Evolutionary conservation across 2,329 filamentous ascomycete genomes (phyloP), one percentile per base, ranked within the genome.

Genomic region (Thermochaetoides dissita): DNA sequence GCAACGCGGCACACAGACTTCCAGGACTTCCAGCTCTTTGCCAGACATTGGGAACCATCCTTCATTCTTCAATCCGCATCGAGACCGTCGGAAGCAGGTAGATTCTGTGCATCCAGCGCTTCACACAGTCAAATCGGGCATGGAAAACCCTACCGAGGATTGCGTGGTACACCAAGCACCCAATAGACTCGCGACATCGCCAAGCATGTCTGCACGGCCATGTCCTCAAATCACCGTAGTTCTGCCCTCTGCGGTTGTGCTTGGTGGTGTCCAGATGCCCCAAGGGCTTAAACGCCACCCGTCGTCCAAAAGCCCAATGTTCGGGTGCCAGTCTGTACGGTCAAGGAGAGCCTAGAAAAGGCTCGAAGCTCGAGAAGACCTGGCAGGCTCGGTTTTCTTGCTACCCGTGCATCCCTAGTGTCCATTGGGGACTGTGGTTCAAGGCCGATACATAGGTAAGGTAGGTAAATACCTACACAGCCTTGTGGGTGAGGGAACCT

Each of bases 211-310:
- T 43, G 40, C 42, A 36, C 35, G 30, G 17, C 17, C 17, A 24
- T 24, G 17, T 24, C 17, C 17, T 24, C 17, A 24, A 24, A 24
- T 3, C 17, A 24, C 17, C 17, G 3, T 30, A 42, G 28, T 37
- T 39, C 46, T 38, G 39, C 41, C 37, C 31, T 41, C 44, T 46
- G 48, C 46, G 44, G 46, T 42, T 45, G 45, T 33, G 49, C 50
- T 52, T 45, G 17, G 17, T 24, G 17, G 17, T 24, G 17, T 5
- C 17, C 17, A 24, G 17, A 24, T 24, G 17, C 17, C 17, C 17
- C 17, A 24, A 24, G 17, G 17, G 17, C 17, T 5, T 5, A 24
- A 24, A 24, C 5, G 17, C 17, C 17, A 24, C 17, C 17, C 17
- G 17, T 24, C 17, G 17, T 24, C 17, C 5, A 24, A 24, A 5